Evolutionary conservation across 169 alveolate genomes (phyloP).

Genomic region (Hepatocystis sp.): DNA sequence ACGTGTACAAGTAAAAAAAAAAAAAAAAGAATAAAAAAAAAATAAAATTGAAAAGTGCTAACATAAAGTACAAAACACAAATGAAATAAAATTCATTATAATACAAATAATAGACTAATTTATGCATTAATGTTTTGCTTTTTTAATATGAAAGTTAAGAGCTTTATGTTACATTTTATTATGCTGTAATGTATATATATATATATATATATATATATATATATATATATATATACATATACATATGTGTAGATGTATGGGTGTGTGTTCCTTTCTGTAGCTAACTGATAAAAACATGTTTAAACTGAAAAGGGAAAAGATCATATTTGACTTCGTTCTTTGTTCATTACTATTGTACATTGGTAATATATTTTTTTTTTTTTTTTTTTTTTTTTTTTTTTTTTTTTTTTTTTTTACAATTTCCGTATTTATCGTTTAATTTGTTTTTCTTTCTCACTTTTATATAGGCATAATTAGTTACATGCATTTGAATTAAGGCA

Average conservation of each 20-base stretch:
- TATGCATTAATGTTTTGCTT: too few relatives aligned
- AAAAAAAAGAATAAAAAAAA: not conserved
- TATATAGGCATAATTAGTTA: conserved; percentile 55
- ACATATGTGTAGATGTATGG: too few relatives aligned
- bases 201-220: too few relatives aligned
- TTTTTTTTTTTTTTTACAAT: too few relatives aligned
- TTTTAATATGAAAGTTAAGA: too few relatives aligned
- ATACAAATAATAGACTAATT: too few relatives aligned
- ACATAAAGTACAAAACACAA: not conserved
- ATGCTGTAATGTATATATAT: too few relatives aligned
- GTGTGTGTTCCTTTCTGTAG: conserved; percentile 16
- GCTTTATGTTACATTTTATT: too few relatives aligned
- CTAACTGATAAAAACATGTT: conserved; percentile 26
- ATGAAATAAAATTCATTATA: too few relatives aligned
- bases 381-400: too few relatives aligned
- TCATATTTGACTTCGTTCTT: conserved; percentile 64
- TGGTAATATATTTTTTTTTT: conserved; percentile 25
- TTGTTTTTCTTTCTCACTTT: not conserved
- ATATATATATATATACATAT: too few relatives aligned
- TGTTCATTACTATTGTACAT: conserved; percentile 48
- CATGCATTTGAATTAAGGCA: conserved; percentile 50
- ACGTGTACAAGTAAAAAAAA: conserved; percentile 58
- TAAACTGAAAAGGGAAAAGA: conserved; percentile 57
- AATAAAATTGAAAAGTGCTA: not conserved
- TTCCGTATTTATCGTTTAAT: not conserved